Conservation (phyloP, 2,329 filamentous ascomycete species). For the Scedosporium boydii region DNA sequence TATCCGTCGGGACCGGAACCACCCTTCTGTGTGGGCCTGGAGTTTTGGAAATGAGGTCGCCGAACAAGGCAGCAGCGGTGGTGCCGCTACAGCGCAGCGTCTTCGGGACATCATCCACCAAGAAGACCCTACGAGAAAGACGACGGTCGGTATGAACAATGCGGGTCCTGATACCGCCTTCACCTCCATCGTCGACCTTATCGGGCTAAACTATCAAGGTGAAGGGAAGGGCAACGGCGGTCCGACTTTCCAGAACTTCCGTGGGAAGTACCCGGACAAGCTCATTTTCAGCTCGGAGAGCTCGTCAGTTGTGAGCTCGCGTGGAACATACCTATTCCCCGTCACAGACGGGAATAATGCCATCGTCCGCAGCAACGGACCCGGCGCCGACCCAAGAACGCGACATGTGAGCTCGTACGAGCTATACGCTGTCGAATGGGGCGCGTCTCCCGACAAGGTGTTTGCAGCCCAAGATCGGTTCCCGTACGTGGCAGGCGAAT, state of each 20-base stretch:
- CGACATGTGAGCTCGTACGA: slow-evolving; percentile 39
- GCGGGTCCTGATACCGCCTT: slow-evolving; percentile 30
- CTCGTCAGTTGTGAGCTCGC: slow-evolving; percentile 35
- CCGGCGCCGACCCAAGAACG: slow-evolving; percentile 6
- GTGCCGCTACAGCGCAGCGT: slow-evolving; percentile 19
- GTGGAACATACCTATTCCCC: slow-evolving; percentile 44
- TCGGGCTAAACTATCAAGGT: slow-evolving; percentile 46
- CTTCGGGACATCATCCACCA: slow-evolving; percentile 31
- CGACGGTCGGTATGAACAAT: slow-evolving; percentile 35
- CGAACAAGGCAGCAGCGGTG: slow-evolving; percentile 30
- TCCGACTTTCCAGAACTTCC: slow-evolving; percentile 31
- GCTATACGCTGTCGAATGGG: slow-evolving; percentile 36
- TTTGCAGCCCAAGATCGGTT: slow-evolving; percentile 37
- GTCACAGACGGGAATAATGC: slow-evolving; percentile 29
- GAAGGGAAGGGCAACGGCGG: slow-evolving; percentile 30
- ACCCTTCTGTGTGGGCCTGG: slow-evolving; percentile 42
- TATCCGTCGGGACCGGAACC: slow-evolving; percentile 44
- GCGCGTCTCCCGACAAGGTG: slow-evolving; percentile 42
- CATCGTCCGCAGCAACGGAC: slow-evolving; percentile 25
- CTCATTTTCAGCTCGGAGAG: slow-evolving; percentile 33
- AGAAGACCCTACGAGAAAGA: slow-evolving; percentile 37
- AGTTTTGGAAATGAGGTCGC: slow-evolving; percentile 44
- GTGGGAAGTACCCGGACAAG: slow-evolving; percentile 33
- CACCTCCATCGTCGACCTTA: slow-evolving; percentile 31
- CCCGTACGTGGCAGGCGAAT: slow-evolving; percentile 42